Conservation (phyloP, 495 filamentous ascomycete genomes). For the Oidiodendron maius region DNA sequence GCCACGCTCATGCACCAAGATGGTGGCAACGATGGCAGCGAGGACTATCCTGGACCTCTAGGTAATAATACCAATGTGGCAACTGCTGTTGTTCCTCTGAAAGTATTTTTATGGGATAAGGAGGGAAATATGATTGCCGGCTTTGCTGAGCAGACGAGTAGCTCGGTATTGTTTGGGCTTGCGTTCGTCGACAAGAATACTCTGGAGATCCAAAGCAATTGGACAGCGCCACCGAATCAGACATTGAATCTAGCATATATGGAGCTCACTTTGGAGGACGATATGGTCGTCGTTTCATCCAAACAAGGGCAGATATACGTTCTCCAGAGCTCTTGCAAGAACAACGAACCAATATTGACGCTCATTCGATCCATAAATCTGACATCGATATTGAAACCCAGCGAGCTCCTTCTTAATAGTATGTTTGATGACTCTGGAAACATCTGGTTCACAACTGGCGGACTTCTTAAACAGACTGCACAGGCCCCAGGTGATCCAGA, state of each 20-base stretch:
- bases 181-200: background rate
- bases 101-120: too few relatives aligned
- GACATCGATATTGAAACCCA: background rate
- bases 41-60: too few relatives aligned
- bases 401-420: background rate
- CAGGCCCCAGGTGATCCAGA: too few relatives aligned
- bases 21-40: too few relatives aligned
- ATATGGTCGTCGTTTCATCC: background rate
- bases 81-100: too few relatives aligned
- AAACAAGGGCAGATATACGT: background rate
- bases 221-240: background rate
- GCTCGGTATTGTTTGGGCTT: too few relatives aligned
- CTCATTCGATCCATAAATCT: background rate
- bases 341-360: background rate
- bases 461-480: background rate
- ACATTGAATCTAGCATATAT: background rate
- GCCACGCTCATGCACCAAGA: too few relatives aligned
- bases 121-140: too few relatives aligned
- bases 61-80: too few relatives aligned
- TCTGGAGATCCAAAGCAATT: background rate
- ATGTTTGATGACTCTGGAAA: background rate
- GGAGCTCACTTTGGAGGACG: background rate
- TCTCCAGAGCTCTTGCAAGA: background rate
- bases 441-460: background rate
- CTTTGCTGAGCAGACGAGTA: too few relatives aligned